Evolutionary conservation across 2,329 filamentous ascomycete genomes (phyloP), one percentile per base, ranked within the genome.

Genomic region (Sporothrix brunneoviolacea): DNA sequence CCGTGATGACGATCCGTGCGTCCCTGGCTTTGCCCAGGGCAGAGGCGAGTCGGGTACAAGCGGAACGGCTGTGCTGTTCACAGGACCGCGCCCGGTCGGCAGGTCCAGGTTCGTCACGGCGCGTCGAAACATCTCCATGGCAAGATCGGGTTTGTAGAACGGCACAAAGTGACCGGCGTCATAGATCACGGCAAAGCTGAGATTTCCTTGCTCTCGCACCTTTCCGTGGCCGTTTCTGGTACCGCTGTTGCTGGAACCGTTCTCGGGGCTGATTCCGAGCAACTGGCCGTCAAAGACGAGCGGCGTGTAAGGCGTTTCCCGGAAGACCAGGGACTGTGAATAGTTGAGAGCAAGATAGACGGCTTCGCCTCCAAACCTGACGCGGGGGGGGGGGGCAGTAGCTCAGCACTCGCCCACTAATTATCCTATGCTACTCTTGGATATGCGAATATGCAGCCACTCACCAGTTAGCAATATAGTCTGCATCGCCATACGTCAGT

Each of bases 151-250:
- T 48, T 61, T 56, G 43, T 62, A 60, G 18, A 51, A 57, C 1
- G 62, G 57, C 12, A 63, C 53, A 41, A 76, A 70, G 55, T 81
- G 78, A 1, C 79, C 77, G 9, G 76, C 68, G 54, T 80, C 72
- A 58, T 78, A 79, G 18, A 81, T 70, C 0, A 77, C 68, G 18
- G 73, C 74, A 61, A 82, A 81, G n/a, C 72, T 76, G 55, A 81
- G 74, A 57, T 86, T 87, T 3, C 82, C 83, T 58, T 78, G 83
- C 61, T 88, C 83, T 1, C 84, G 74, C 0, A 86, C 84, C 55
- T 79, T 76, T 2, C 85, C 86, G n/a, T 75, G 82, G 60, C 81
- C 81, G 7, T 74, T 71, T 9, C 70, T 71, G 58, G 84, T 81
- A 15, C 82, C 76, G 10, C 77, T 24, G 24, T n/a, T 71, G 10